Percentiles rank a stretch among this genome's conserved stretches.
Evolutionary conservation across 1,139 yeast species (phyloP).

Genomic region (Oligophagozyma castellii): DNA sequence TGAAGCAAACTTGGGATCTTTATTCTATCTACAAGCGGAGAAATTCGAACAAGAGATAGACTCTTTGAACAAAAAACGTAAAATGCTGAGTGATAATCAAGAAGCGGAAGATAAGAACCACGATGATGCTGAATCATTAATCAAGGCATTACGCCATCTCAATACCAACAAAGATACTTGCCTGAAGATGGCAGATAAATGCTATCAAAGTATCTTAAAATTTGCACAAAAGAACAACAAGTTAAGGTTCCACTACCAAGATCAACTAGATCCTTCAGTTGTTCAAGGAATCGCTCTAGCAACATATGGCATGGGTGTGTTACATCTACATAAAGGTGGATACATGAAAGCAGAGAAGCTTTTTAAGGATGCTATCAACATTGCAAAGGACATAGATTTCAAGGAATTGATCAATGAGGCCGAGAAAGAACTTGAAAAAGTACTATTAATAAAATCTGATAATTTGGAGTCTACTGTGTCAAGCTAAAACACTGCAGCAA

Average conservation of each 20-base stretch:
- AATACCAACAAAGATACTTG: constrained; percentile 29
- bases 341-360: constrained; percentile 39
- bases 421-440: constrained; percentile 46
- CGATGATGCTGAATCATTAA: constrained; percentile 12
- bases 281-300: constrained; percentile 66
- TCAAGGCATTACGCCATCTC: constrained; percentile 14
- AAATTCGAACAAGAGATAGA: constrained; percentile 39
- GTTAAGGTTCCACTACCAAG: constrained; percentile 23
- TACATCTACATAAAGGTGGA: constrained; percentile 39
- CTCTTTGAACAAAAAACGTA: constrained; percentile 11
- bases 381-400: constrained; percentile 59
- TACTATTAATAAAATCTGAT: constrained; percentile 7
- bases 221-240: constrained; percentile 39
- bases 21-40: constrained; percentile 59
- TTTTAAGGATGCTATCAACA: constrained; percentile 54
- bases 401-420: constrained; percentile 49
- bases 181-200: constrained; percentile 31
- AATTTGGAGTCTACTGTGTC: no score
- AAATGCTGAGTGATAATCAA: constrained; percentile 9
- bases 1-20: constrained; percentile 60
- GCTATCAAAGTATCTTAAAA: constrained; percentile 41
- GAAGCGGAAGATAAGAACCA: constrained; percentile 13
- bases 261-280: constrained; percentile 31
- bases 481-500: no score
- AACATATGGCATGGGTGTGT: constrained; percentile 75